These are phyloP conservation scores for Priceomyces fermenticarens DNA, from an alignment of 805 yeast genomes.

Conservation along the genomic window DNA sequence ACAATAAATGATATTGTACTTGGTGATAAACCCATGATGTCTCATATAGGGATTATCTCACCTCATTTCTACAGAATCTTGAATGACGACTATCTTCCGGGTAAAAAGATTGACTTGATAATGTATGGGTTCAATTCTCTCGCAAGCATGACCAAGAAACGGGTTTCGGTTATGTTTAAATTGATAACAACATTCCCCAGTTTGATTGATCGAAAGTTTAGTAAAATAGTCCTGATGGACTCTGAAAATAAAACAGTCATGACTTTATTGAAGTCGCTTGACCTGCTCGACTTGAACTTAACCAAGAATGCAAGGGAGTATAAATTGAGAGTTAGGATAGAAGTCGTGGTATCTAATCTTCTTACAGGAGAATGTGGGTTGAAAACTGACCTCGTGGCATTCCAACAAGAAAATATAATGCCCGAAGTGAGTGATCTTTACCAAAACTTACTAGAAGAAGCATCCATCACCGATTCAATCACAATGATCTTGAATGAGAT, in stretches of 20 bases:
- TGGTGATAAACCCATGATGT: conserved; percentile 4
- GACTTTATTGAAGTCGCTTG: conserved; percentile 19
- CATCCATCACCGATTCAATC: conserved; percentile 25
- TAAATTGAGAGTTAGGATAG: conserved; percentile 19
- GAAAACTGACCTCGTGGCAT: conserved; percentile 10
- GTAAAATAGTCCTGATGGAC: conserved; percentile 10
- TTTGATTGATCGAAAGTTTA: conserved; percentile 13
- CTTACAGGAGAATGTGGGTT: conserved; percentile 24
- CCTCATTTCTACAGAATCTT: conserved; percentile 18
- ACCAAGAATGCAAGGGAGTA: neutral
- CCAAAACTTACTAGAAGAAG: conserved; percentile 16
- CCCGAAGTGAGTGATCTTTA: conserved; percentile 15
- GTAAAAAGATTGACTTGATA: conserved; percentile 23
- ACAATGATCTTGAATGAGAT: conserved; percentile 18
- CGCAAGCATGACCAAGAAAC: conserved; percentile 19
- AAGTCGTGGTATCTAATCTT: conserved; percentile 17
- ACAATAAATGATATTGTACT: conserved; percentile 6
- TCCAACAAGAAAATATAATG: conserved; percentile 5
- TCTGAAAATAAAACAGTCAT: conserved; percentile 13
- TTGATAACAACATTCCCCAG: conserved; percentile 16
- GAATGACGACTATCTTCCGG: conserved; percentile 21
- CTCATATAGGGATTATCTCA: conserved; percentile 18
- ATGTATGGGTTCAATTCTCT: conserved; percentile 31
- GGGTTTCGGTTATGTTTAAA: conserved; percentile 19
- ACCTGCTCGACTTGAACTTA: conserved; percentile 14